A percentile compares a stretch with the other conserved stretches of the same genome.
Evolutionary conservation across 331 rosid genomes (phyloP).

Genomic region (Telfairia occidentalis): DNA sequence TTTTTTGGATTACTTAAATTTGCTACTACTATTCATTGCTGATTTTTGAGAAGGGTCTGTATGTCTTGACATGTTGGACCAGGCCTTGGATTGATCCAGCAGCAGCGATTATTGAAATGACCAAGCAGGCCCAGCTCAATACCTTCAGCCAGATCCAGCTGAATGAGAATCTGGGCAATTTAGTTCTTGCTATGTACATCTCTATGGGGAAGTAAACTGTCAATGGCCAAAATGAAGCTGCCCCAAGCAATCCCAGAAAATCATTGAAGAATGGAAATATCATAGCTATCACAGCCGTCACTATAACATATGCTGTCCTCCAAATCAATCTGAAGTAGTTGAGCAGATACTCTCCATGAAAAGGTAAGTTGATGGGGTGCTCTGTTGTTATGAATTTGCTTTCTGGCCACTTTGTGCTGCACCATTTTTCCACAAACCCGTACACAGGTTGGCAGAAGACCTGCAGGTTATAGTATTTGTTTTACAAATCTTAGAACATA

Average conservation of each 20-base stretch:
- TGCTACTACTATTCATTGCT: conserved; percentile 24
- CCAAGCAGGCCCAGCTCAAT: conserved; percentile 65
- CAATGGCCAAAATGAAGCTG: conserved; percentile 82
- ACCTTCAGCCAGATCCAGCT: conserved; percentile 89
- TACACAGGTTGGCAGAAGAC: conserved; percentile 84
- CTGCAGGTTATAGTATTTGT: conserved; percentile 20
- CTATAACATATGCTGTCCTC: conserved; percentile 63
- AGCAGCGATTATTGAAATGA: conserved; percentile 65
- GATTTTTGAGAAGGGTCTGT: conserved; percentile 60
- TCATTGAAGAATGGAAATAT: conserved; percentile 89
- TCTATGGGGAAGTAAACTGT: conserved; percentile 88
- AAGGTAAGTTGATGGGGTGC: conserved; percentile 40
- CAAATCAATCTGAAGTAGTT: conserved; percentile 68
- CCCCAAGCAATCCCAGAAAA: conserved; percentile 79
- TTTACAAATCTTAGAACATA: background rate
- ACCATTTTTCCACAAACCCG: conserved; percentile 48
- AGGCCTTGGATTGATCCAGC: conserved; percentile 84
- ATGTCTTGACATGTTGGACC: conserved; percentile 53
- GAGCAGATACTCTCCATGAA: conserved; percentile 25
- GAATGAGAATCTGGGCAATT: conserved; percentile 47
- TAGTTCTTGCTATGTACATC: conserved; percentile 78
- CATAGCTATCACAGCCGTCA: conserved; percentile 75
- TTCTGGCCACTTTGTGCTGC: conserved; percentile 45
- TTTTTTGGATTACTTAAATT: background rate
- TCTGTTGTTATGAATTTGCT: conserved; percentile 52